A percentile compares a stretch with the other conserved stretches of the same genome.
Conservation (phyloP, 2,329 filamentous ascomycete species). For the Chrysoporthe puriensis region DNA sequence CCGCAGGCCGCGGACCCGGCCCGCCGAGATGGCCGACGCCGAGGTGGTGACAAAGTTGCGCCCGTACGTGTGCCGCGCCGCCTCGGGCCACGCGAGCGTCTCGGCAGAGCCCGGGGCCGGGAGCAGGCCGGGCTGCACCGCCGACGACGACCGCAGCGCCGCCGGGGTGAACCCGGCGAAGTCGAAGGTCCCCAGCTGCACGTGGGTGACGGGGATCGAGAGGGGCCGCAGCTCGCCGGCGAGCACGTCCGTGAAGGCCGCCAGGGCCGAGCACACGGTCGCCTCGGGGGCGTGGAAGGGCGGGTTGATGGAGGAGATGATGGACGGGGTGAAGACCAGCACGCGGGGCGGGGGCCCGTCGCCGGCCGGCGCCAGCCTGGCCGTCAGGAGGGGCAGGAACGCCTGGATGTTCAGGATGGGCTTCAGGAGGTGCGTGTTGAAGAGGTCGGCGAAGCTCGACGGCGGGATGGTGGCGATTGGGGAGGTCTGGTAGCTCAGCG, state of each 20-base stretch:
- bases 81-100: conserved; percentile 66
- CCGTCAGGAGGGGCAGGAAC: conserved; percentile 79
- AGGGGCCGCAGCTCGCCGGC: conserved; percentile 78
- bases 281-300: conserved; percentile 86
- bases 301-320: conserved; percentile 78
- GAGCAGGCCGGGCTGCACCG: conserved; percentile 39
- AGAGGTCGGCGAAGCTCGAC: conserved; percentile 82
- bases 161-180: conserved; percentile 64
- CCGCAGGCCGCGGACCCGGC: conserved; percentile 61
- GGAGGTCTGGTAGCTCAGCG: conserved; percentile 77
- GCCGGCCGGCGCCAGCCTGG: conserved; percentile 55
- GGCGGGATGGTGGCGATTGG: conserved; percentile 85
- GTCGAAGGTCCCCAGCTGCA: conserved; percentile 92
- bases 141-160: conserved; percentile 39
- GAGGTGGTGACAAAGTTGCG: conserved; percentile 63
- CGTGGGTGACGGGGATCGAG: conserved; percentile 78
- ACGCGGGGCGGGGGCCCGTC: conserved; percentile 66
- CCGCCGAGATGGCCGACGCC: conserved; percentile 58
- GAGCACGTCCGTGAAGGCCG: conserved; percentile 81
- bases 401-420: conserved; percentile 88
- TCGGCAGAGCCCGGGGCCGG: conserved; percentile 54
- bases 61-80: conserved; percentile 63
- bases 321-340: conserved; percentile 77
- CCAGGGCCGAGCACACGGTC: conserved; percentile 82
- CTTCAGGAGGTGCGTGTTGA: conserved; percentile 89